Conservation (phyloP, 2,329 filamentous ascomycete genomes). For the Colletotrichum graminicola region DNA sequence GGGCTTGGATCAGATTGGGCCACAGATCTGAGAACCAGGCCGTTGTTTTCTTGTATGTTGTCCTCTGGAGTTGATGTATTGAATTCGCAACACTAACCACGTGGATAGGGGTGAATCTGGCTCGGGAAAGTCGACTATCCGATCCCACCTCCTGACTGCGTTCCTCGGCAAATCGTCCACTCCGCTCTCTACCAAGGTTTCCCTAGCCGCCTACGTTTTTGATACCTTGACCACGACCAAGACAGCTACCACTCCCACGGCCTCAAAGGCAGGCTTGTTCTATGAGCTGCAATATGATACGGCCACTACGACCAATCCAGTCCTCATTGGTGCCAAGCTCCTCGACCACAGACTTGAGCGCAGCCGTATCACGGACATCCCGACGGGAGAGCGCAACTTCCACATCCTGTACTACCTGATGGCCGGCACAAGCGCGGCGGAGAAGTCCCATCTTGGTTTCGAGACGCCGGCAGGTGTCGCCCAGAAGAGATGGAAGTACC, state of each 20-base stretch:
- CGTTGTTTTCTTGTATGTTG: conserved; percentile 87
- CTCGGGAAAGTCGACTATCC: conserved; percentile 93
- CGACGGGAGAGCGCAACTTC: conserved; percentile 96
- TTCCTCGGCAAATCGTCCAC: conserved; percentile 92
- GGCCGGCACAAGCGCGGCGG: conserved; percentile 88
- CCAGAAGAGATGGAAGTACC: conserved; percentile 92
- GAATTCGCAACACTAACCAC: conserved; percentile 3
- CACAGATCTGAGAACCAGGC: conserved; percentile 94
- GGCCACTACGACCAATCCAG: conserved; percentile 83
- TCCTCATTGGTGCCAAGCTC: conserved; percentile 93
- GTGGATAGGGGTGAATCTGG: conserved; percentile 87
- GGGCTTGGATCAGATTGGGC: conserved; percentile 87
- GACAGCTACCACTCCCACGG: conserved; percentile 93
- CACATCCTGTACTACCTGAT: conserved; percentile 96
- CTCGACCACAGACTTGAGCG: conserved; percentile 93
- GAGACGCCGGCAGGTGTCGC: conserved; percentile 61
- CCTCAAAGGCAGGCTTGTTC: conserved; percentile 94
- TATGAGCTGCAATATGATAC: conserved; percentile 98
- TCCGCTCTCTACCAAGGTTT: conserved; percentile 91
- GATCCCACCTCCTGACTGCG: conserved; percentile 87
- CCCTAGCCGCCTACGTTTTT: conserved; percentile 93
- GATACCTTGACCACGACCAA: conserved; percentile 97
- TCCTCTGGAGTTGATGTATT: neutral
- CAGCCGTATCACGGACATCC: conserved; percentile 90
- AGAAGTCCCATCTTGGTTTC: conserved; percentile 85